A percentile compares a stretch with the other conserved stretches of the same genome.
These are phyloP conservation scores for Trichoderma erinaceum DNA, from an alignment of 495 filamentous ascomycete genomes.

Conservation along the genomic window DNA sequence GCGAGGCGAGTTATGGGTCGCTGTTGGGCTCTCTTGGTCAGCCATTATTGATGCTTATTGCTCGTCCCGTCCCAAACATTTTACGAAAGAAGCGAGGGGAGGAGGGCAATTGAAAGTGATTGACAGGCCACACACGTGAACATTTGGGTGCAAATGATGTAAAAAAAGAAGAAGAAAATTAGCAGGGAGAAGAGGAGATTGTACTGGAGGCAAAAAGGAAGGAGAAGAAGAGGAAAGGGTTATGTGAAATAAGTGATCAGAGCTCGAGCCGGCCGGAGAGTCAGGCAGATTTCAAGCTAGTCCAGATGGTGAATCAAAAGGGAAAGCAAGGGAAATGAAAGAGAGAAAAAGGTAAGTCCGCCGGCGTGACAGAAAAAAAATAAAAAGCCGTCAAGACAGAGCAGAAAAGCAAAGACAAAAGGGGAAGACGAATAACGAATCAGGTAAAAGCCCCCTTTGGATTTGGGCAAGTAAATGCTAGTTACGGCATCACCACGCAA, in stretches of 20 bases:
- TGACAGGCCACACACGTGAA: not conserved
- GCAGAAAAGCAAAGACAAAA: not conserved
- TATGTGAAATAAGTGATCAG: not conserved
- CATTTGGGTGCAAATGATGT: not conserved
- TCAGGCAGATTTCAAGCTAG: not conserved
- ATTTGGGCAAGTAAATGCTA: not conserved
- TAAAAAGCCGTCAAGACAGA: not conserved
- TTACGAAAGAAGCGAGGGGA: not conserved
- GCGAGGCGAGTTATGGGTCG: constrained; percentile 53
- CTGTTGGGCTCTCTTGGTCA: constrained; percentile 30
- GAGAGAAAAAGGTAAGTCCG: not conserved
- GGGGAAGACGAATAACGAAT: not conserved
- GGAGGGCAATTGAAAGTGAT: not conserved
- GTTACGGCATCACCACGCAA: constrained; percentile 7
- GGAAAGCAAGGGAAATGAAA: not conserved
- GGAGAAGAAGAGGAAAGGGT: not conserved
- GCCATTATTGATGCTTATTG: constrained; percentile 14
- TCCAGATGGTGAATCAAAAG: not conserved
- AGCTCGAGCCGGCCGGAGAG: not conserved
- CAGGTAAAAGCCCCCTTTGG: not conserved
- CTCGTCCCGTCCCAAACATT: constrained; percentile 8
- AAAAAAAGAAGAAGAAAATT: not conserved
- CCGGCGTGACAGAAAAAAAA: not conserved
- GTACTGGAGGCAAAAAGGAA: not conserved
- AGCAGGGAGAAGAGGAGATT: not conserved